Evolutionary conservation across 2,329 filamentous ascomycete genomes (phyloP), one percentile per base, ranked within the genome.

Genomic region (Diaporthe sp.): DNA sequence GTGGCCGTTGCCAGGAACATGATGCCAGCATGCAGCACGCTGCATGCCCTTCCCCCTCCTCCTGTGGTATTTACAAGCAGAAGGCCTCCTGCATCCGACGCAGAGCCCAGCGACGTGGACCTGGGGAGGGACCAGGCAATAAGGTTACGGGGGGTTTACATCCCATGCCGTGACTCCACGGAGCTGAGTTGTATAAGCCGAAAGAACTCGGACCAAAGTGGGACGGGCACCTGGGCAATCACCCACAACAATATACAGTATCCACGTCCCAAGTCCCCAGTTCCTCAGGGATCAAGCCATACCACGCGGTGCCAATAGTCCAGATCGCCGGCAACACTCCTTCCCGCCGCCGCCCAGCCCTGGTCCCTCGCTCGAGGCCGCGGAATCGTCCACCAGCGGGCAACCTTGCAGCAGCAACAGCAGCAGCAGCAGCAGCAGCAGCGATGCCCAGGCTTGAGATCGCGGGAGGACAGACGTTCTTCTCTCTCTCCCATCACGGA

Each of bases 1-100:
- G 49, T 55, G n/a, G 22, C 49, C 65, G 65, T 53, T 53, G 65
- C 65, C 46, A 68, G 65, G 34, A 69, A 69, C 49, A 69, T 22
- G n/a, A 28, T 55, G 34, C 62, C n/a, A 42, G 49, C 37, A 19
- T 15, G 19, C 65, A 22, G 49, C 65, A 28, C 15, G 12, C 65
- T 31, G 31, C 31, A 53, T 25, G 42, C 65, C 19, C 22, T 28
- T 25, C 2, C 9, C 3, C 31, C 49, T n/a, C 17, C 9, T 34
- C n/a, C 19, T 13, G 65, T 42, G 34, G 34, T 31, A 9, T 31
- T 55, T n/a, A 42, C 49, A 53, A 25, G 31, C 46, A 69, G 31
- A 31, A 34, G 8, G 25, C 39, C 19, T 28, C 34, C 25, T 8
- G 13, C 49, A 12, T 34, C 31, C 22, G 34, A 25, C 46, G 65